Conservation (phyloP, 2,329 filamentous ascomycete genomes). For the Penicillium hesseltinei region DNA sequence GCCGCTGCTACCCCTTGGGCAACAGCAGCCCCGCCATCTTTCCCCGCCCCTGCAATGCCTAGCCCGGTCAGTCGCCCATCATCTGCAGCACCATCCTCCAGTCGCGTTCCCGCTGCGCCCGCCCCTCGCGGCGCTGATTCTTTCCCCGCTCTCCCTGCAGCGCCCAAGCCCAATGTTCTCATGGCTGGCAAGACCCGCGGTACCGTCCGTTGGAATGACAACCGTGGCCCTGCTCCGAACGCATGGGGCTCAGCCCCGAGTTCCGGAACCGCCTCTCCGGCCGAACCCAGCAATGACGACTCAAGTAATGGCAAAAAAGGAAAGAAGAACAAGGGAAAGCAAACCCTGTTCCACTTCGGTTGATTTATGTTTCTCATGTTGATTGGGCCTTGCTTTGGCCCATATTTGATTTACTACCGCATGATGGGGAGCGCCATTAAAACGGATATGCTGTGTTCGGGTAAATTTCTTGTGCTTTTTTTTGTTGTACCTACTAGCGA, state of each 20-base stretch:
- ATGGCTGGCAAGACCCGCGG: constrained; percentile 50
- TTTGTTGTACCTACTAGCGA: constrained; percentile 10
- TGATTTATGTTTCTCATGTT: constrained; percentile 15
- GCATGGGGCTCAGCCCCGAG: constrained; percentile 38
- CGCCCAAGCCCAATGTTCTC: constrained; percentile 64
- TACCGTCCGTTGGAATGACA: constrained; percentile 47
- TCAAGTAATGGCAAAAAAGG: constrained; percentile 34
- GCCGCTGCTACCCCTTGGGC: constrained; percentile 27
- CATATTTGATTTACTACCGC: background rate
- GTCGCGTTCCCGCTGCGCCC: constrained; percentile 23
- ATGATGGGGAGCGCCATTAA: background rate
- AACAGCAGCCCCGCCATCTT: constrained; percentile 23
- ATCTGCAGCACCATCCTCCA: constrained; percentile 24
- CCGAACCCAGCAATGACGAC: constrained; percentile 20
- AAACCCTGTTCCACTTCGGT: constrained; percentile 42
- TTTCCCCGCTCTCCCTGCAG: constrained; percentile 80
- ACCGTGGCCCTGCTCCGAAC: constrained; percentile 33
- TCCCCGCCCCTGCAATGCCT: constrained; percentile 23
- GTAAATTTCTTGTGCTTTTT: background rate
- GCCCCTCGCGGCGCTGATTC: constrained; percentile 51
- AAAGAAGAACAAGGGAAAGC: constrained; percentile 44
- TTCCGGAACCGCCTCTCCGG: constrained; percentile 24
- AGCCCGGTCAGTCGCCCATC: constrained; percentile 30
- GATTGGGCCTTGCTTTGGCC: background rate
- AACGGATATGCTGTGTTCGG: background rate